Evolutionary conservation across 129 eudicot genomes (phyloP), one percentile per base, ranked within the genome.

Genomic region (Oenanthe sinensis): DNA sequence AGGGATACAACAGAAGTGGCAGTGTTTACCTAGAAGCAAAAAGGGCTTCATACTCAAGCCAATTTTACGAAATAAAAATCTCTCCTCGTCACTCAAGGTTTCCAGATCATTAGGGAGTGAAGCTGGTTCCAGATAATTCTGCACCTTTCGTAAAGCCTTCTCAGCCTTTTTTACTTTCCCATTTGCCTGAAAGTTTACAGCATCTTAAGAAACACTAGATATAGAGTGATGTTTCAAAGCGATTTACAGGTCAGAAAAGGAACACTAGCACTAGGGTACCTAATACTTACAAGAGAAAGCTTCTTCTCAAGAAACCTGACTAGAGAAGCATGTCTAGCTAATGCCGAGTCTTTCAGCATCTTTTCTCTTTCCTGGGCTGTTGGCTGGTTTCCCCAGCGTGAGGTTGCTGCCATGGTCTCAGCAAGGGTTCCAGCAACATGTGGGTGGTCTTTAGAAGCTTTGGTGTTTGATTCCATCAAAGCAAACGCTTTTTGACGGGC

Each of bases 31-130:
- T 75, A 95, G 84, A 85, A 79, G 84, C 86, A 92, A 81, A 84
- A 60, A 95, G 11, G 99, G 96, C 82, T 92, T 96, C 99, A 96
- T 96, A 83, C 99, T 92, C 78, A 89, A 67, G 46, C 99, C 99
- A 76, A 96, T 87, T 75, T 86, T 96, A n/a, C 97, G 97, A 81
- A 92, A 92, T 46, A 94, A 76, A 80, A 90, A 90, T 79, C 97
- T 85, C 84, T 96, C 99, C 82, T 90, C 97, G 44, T 92, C 96
- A 28, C 90, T 90, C 45, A 96, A 67, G 22, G 89, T 90, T 84
- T 96, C 99, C 72, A 87, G 82, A 85, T 96, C 99, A 22, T 87
- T 82, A 8, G 97, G 99, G 71, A 89, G 92, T 47, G 91, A 81
- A 43, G 90, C 74, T 20, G 97, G 97, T 78, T 79, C 87, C 63